Conservation (phyloP, 225 moss, liverwort and hornwort genomes). For the Climacium dendroides region DNA sequence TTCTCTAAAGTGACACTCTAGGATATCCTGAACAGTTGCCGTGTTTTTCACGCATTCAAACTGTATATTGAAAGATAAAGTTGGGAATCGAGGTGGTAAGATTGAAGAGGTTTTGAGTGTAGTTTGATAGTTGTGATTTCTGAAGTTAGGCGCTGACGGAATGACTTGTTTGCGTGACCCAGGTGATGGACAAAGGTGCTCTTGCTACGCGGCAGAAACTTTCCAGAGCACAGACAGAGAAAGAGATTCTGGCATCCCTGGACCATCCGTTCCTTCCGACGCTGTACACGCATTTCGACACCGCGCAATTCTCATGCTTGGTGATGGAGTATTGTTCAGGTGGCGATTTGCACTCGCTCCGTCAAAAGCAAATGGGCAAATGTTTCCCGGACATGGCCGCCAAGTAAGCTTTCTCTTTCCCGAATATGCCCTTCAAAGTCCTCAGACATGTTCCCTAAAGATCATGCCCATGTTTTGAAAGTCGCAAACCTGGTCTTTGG, state of each 20-base stretch:
- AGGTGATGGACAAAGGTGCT: constrained; percentile 91
- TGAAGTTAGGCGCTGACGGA: background rate
- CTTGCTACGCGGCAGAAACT: constrained; percentile 82
- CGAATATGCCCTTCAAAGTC: background rate
- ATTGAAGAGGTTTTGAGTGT: background rate
- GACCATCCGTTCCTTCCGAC: constrained; percentile 98
- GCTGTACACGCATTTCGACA: constrained; percentile 90
- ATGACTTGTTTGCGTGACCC: background rate
- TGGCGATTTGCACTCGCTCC: constrained; percentile 85
- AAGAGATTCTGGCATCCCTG: constrained; percentile 76
- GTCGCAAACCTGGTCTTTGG: background rate
- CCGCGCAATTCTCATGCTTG: constrained; percentile 80
- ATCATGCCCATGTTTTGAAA: background rate
- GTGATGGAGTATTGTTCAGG: constrained; percentile 99
- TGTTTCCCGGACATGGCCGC: constrained; percentile 72
- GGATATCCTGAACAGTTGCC: background rate
- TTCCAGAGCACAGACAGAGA: constrained; percentile 80
- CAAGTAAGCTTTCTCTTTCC: constrained; percentile 25
- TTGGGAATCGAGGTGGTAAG: background rate
- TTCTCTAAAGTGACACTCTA: no score
- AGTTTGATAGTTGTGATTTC: no score
- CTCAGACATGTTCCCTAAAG: background rate
- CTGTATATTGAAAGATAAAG: background rate
- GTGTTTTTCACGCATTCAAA: background rate
- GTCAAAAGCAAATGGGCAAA: constrained; percentile 83